These are phyloP conservation scores for Phytophthora multivora DNA, from an alignment of 352 stramenopile genomes.

Conservation along the genomic window DNA sequence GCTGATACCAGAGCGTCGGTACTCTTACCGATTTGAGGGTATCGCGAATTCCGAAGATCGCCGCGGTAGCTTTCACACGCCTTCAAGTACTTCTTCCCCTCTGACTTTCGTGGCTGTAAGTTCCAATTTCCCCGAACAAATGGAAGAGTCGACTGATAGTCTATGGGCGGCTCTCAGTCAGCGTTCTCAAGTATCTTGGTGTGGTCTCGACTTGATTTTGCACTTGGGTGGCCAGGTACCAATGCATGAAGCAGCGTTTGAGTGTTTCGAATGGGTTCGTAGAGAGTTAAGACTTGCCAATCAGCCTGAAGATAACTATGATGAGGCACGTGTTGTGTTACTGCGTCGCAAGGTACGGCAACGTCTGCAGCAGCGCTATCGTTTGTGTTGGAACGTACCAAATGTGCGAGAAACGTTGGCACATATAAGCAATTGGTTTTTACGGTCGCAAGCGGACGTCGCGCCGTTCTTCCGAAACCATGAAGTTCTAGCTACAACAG, in stretches of 20 bases:
- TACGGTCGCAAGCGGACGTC: conserved; percentile 58
- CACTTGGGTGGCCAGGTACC: conserved; percentile 78
- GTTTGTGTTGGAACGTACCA: conserved; percentile 65
- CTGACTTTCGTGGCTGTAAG: conserved; percentile 71
- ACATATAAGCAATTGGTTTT: conserved; percentile 70
- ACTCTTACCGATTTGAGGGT: conserved; percentile 76
- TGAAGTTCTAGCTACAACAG: conserved; percentile 25
- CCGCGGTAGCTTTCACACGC: conserved; percentile 70
- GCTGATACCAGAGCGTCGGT: conserved; percentile 59
- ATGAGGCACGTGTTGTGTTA: neutral
- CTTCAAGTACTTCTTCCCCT: conserved; percentile 13
- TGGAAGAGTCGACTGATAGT: conserved; percentile 59
- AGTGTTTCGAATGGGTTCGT: conserved; percentile 65
- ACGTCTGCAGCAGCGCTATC: conserved; percentile 79
- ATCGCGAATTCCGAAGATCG: conserved; percentile 57
- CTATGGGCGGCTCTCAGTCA: conserved; percentile 61
- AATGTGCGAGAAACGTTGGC: conserved; percentile 65
- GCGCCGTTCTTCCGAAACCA: conserved; percentile 66
- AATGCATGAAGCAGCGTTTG: conserved; percentile 66
- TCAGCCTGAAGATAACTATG: conserved; percentile 1
- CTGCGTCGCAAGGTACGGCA: conserved; percentile 49
- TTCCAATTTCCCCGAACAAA: conserved; percentile 69
- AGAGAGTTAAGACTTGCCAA: conserved; percentile 30
- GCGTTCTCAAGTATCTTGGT: conserved; percentile 61
- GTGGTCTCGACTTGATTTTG: conserved; percentile 69